Evolutionary conservation across 306 rosid species (phyloP).

Genomic region (Rosa chinensis): DNA sequence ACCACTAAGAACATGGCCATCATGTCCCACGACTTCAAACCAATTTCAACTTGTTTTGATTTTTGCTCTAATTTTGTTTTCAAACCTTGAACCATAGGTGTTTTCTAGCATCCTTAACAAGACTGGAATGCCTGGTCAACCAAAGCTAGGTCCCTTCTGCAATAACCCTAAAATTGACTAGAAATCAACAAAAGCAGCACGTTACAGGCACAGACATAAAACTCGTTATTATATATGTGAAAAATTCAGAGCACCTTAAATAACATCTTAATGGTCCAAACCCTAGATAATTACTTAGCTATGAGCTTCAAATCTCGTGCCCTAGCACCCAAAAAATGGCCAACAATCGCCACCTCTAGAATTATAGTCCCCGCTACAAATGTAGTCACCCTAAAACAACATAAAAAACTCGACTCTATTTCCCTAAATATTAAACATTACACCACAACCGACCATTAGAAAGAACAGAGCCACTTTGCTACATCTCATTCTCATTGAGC

Average conservation of each 20-base stretch:
- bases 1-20: too few species aligned
- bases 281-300: background rate
- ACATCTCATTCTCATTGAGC: slow-evolving; percentile 19
- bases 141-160: background rate
- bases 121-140: too few species aligned
- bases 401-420: background rate
- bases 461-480: background rate
- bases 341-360: background rate
- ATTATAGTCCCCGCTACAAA: background rate
- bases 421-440: background rate
- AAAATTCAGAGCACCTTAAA: background rate
- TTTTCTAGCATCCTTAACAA: too few species aligned
- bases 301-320: background rate
- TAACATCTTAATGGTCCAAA: background rate
- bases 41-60: too few species aligned
- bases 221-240: background rate
- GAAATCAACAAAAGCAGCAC: background rate
- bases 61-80: too few species aligned
- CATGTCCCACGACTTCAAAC: too few species aligned
- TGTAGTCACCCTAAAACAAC: background rate
- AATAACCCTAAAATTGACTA: background rate
- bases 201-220: too few species aligned
- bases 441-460: background rate
- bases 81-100: too few species aligned
- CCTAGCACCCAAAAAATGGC: background rate